A percentile compares a stretch with the other conserved stretches of the same genome.
Evolutionary conservation across 1,139 yeast genomes (phyloP).

Genomic region (Citeromyces hawaiiensis): DNA sequence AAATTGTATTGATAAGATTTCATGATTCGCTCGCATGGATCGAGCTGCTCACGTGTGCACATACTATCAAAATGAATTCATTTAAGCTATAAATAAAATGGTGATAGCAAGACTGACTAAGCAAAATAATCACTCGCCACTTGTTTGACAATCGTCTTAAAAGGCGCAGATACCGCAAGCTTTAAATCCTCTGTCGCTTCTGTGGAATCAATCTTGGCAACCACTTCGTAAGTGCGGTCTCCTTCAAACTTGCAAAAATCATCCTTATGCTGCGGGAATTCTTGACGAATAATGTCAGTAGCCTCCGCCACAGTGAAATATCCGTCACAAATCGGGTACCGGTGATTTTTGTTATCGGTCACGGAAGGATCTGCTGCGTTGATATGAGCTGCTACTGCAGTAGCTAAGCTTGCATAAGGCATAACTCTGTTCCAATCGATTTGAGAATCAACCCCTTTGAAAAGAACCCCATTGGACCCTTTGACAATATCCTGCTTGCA

Average conservation of each 20-base stretch:
- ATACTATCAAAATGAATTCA: too few relatives aligned
- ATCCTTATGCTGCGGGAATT: constrained; percentile 1
- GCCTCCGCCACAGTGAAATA: neutral
- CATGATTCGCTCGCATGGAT: too few relatives aligned
- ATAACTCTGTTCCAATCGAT: constrained; percentile 21
- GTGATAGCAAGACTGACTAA: too few relatives aligned
- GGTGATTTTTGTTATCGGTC: neutral
- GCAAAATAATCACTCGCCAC: neutral
- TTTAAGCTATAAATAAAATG: too few relatives aligned
- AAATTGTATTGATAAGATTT: constrained; percentile 67
- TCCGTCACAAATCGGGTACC: neutral
- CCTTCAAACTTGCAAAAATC: neutral
- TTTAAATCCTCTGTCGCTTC: neutral
- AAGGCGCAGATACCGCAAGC: constrained; percentile 9
- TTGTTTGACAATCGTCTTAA: neutral
- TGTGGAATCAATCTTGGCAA: neutral
- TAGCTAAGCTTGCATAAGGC: constrained; percentile 15
- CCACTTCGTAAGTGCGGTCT: neutral
- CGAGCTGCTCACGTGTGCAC: too few relatives aligned
- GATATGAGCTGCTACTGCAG: constrained; percentile 17
- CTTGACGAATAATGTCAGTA: neutral
- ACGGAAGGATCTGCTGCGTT: constrained; percentile 11
- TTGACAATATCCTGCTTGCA: constrained; percentile 16
- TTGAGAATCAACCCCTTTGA: constrained; percentile 25
- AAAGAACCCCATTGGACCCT: constrained; percentile 22